These are phyloP conservation scores for Cichorium intybus DNA, from an alignment of 140 eudicot species.

Conservation along the genomic window DNA sequence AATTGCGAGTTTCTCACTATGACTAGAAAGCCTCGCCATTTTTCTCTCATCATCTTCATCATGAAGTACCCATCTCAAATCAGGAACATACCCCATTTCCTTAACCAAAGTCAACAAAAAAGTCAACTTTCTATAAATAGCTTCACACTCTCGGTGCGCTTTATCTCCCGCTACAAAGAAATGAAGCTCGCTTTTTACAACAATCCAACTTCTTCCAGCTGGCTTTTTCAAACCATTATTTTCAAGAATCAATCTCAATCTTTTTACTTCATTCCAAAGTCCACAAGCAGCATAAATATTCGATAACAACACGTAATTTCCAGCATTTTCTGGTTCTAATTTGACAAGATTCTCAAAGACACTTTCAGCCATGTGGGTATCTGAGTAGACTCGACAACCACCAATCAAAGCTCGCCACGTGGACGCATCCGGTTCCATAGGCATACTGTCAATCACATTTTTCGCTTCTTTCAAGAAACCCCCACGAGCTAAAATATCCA, in stretches of 20 bases:
- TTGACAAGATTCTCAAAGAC: conserved; percentile 37
- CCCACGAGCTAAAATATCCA: conserved; percentile 52
- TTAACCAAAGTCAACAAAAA: conserved; percentile 35
- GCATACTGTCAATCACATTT: conserved; percentile 42
- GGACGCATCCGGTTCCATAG: conserved; percentile 51
- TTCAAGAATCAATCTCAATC: conserved; percentile 33
- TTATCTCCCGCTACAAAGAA: conserved; percentile 52
- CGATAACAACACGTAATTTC: conserved; percentile 53
- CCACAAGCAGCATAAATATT: conserved; percentile 55
- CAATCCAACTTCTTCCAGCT: conserved; percentile 64
- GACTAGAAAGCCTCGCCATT: conserved; percentile 42
- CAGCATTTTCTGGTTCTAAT: conserved; percentile 54
- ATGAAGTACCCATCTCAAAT: conserved; percentile 55
- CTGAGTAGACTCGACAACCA: conserved; percentile 45
- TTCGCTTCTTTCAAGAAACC: conserved; percentile 46
- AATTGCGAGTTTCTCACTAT: conserved; percentile 63
- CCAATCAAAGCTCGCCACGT: conserved; percentile 63
- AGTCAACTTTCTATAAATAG: conserved; percentile 38
- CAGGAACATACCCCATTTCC: conserved; percentile 52
- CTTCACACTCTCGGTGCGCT: conserved; percentile 33
- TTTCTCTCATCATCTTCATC: conserved; percentile 53
- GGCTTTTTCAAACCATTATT: conserved; percentile 45
- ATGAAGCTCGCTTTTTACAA: conserved; percentile 40
- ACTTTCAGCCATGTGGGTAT: conserved; percentile 35
- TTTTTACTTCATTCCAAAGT: conserved; percentile 43